phyloP scores from a whole-genome alignment of 257 asterid species.

The Nicotiana knightiana region DNA sequence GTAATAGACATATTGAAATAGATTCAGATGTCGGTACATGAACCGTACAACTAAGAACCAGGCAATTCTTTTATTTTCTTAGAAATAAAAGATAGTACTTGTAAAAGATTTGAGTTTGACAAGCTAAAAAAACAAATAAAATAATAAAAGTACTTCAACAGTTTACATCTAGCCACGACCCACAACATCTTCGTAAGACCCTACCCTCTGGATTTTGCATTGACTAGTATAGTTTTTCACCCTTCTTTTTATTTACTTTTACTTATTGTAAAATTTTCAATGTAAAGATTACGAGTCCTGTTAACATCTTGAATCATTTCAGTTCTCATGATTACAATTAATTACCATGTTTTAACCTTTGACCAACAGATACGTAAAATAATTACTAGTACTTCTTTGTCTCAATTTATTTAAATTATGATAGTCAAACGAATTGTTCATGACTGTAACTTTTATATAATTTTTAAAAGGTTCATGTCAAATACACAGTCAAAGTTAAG shows the following conservation, averaged over 20 bases:
- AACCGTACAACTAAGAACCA: constrained; percentile 3
- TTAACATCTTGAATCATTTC: neutral
- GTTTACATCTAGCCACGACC: neutral
- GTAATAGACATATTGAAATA: neutral
- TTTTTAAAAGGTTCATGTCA: too few relatives aligned
- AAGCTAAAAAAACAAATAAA: neutral
- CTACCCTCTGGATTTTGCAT: constrained; percentile 13
- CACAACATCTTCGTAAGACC: constrained; percentile 3
- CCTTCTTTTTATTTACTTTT: constrained; percentile 11
- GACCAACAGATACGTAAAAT: neutral
- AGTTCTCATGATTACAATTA: neutral
- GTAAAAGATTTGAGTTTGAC: too few relatives aligned
- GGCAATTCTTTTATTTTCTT: neutral
- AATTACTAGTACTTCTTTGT: too few relatives aligned
- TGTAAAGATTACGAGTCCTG: neutral
- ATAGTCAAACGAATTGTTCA: too few relatives aligned
- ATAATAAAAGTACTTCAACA: neutral
- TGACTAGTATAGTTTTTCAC: neutral
- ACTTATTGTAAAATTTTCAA: neutral
- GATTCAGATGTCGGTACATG: constrained; percentile 7
- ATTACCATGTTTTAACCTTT: neutral
- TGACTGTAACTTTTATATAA: too few relatives aligned
- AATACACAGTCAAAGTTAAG: too few relatives aligned
- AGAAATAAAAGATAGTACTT: too few relatives aligned
- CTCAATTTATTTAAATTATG: too few relatives aligned